A percentile compares a stretch with the other conserved stretches of the same genome.
Conservation (phyloP, 2,329 filamentous ascomycete genomes). For the Dothiorella sarmentorum region DNA sequence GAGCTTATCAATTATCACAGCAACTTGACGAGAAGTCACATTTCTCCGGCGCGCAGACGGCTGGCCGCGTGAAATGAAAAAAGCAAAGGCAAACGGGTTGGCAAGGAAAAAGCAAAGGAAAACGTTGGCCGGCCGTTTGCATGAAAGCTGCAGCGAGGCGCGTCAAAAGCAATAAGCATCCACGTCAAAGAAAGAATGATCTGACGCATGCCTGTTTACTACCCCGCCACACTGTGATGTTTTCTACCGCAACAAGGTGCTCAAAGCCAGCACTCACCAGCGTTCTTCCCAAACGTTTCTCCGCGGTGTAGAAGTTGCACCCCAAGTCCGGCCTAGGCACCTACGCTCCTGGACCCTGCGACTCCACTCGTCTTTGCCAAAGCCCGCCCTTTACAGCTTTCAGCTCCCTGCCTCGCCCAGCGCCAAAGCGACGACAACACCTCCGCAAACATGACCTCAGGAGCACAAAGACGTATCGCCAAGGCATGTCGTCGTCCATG, state of each 20-base stretch:
- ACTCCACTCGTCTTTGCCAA: neutral
- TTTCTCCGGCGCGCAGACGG: neutral
- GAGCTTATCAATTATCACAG: slow-evolving; percentile 6
- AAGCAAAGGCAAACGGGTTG: neutral
- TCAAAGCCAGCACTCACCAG: slow-evolving; percentile 1
- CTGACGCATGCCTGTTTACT: slow-evolving; percentile 9
- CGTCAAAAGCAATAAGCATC: neutral
- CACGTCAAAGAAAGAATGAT: neutral
- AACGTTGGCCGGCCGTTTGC: slow-evolving; percentile 4
- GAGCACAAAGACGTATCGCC: slow-evolving; percentile 15
- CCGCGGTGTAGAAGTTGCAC: neutral
- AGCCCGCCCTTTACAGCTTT: neutral
- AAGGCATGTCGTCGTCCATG: neutral
- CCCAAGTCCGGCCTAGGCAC: neutral
- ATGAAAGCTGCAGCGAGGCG: neutral
- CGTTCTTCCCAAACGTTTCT: neutral
- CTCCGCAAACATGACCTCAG: slow-evolving; percentile 13
- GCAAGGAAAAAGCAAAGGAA: neutral
- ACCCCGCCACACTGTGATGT: slow-evolving; percentile 4
- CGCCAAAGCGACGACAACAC: neutral
- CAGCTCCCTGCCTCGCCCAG: neutral
- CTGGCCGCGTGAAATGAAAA: neutral
- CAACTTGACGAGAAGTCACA: neutral
- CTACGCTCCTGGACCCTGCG: slow-evolving; percentile 2
- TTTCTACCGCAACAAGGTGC: neutral